Percentiles rank a stretch among this genome's conserved stretches.
Conservation (phyloP, 345 rosid species). For the Eucalyptus victrix region DNA sequence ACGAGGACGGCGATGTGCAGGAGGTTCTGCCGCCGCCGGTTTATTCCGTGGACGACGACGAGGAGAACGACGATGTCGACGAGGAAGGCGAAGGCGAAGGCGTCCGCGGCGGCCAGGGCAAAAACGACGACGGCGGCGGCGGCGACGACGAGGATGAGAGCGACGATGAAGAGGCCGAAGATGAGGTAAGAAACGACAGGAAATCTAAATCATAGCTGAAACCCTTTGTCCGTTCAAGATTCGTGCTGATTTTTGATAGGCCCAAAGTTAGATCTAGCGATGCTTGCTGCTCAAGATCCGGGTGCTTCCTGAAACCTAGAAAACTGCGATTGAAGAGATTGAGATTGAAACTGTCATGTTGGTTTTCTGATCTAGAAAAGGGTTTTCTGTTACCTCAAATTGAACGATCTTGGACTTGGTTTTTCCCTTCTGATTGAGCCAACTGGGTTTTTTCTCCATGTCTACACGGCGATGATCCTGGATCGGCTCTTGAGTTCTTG, state of each 20-base stretch:
- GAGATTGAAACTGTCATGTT: not conserved
- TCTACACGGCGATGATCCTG: not conserved
- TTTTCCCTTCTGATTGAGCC: not conserved
- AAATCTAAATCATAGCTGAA: not conserved
- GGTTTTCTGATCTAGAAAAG: not conserved
- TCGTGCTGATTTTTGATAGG: not conserved
- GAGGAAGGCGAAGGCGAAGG: not conserved
- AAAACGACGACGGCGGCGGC: not conserved
- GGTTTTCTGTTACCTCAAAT: not conserved
- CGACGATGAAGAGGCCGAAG: not conserved
- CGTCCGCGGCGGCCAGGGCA: not conserved
- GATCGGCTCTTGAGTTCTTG: not conserved
- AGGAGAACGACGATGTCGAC: not conserved
- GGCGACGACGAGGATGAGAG: not conserved
- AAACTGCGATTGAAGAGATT: not conserved
- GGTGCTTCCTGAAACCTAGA: not conserved
- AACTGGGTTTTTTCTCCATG: not conserved
- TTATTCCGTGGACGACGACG: not conserved
- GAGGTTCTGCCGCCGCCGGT: conserved; percentile 3
- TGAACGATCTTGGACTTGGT: not conserved
- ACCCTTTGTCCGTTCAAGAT: not conserved
- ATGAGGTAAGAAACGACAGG: not conserved
- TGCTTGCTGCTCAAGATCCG: not conserved
- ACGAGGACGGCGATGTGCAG: conserved; percentile 4
- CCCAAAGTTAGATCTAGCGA: not conserved